Percentiles rank a stretch among this genome's conserved stretches.
These are phyloP conservation scores for Amylocarpus encephaloides DNA, from an alignment of 2,329 filamentous ascomycete species.

Conservation along the genomic window DNA sequence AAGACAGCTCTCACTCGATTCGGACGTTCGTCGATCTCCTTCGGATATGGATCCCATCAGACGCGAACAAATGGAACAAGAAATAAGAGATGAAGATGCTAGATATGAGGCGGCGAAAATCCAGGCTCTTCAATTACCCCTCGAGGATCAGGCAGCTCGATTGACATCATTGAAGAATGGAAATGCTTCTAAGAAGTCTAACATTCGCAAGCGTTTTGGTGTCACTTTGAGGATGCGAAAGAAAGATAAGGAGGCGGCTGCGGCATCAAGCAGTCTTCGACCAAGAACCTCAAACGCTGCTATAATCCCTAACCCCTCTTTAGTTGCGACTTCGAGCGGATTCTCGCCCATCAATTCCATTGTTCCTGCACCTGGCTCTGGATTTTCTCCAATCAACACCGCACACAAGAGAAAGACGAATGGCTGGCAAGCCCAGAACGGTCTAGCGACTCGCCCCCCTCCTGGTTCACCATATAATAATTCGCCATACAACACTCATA, in stretches of 20 bases:
- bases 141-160: conserved; percentile 9
- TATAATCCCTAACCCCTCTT: background rate
- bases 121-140: conserved; percentile 6
- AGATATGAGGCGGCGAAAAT: conserved; percentile 11
- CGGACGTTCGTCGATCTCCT: conserved; percentile 18
- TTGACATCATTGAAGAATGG: conserved; percentile 23
- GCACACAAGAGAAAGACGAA: background rate
- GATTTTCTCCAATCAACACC: conserved; percentile 15
- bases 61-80: conserved; percentile 16
- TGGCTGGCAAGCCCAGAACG: background rate
- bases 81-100: conserved; percentile 17
- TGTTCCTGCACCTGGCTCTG: background rate
- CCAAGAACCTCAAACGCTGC: background rate
- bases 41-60: conserved; percentile 20
- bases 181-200: conserved; percentile 24
- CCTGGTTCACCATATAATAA: background rate
- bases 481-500: background rate
- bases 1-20: conserved; percentile 1
- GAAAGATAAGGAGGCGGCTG: conserved; percentile 21
- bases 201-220: conserved; percentile 24
- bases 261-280: background rate
- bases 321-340: background rate
- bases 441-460: background rate
- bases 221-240: conserved; percentile 27
- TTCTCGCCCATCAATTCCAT: conserved; percentile 3